Conservation (phyloP, 805 yeast genomes). For the Metschnikowia chrysomelidarum region DNA sequence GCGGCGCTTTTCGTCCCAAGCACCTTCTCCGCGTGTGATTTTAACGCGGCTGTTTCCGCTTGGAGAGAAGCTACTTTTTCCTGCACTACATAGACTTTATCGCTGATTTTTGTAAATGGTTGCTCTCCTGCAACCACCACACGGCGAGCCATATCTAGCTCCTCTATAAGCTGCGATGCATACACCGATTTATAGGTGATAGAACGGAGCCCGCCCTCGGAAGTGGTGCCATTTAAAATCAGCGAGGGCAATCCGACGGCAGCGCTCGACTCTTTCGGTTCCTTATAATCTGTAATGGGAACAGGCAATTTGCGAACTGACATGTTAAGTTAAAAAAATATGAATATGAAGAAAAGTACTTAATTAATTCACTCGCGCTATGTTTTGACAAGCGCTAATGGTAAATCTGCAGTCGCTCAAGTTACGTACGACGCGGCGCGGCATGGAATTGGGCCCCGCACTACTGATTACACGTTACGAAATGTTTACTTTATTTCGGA, state of each 20-base stretch:
- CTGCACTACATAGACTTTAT: constrained; percentile 18
- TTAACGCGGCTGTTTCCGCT: constrained; percentile 21
- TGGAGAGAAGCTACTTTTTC: constrained; percentile 21
- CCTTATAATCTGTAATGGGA: constrained; percentile 20
- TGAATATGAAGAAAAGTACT: too few relatives aligned
- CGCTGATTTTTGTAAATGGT: constrained; percentile 18
- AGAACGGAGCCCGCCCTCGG: constrained; percentile 41
- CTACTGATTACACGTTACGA: too few relatives aligned
- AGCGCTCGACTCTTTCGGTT: constrained; percentile 18
- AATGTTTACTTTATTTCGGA: too few relatives aligned
- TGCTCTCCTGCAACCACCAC: constrained; percentile 22
- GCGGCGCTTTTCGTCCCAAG: not conserved
- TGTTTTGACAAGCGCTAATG: too few relatives aligned
- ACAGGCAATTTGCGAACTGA: constrained; percentile 4
- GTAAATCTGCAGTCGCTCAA: too few relatives aligned
- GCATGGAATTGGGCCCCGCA: too few relatives aligned
- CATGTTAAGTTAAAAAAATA: constrained; percentile 2
- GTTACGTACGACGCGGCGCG: too few relatives aligned
- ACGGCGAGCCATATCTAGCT: constrained; percentile 31
- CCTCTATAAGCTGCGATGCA: constrained; percentile 36
- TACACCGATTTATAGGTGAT: constrained; percentile 41
- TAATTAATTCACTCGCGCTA: too few relatives aligned
- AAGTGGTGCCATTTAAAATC: constrained; percentile 38
- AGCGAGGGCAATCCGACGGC: constrained; percentile 33
- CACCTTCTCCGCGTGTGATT: not conserved